phyloP scores from a whole-genome alignment of 495 filamentous ascomycete genomes.

The Xylaria nigripes region DNA sequence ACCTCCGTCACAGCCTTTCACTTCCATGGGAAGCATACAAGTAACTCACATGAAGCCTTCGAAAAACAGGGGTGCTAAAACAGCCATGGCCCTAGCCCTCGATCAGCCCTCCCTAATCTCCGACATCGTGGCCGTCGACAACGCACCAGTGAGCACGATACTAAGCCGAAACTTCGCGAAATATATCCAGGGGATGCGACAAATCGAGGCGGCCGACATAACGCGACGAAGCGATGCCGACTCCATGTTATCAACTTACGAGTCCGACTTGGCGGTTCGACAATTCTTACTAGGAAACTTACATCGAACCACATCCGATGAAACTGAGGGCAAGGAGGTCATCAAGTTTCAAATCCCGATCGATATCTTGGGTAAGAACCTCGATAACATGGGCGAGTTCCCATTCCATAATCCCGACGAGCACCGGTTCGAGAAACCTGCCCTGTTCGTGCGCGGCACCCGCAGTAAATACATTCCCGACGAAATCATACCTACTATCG shows the following conservation, averaged over 20 bases:
- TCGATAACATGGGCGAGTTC: slow-evolving; percentile 69
- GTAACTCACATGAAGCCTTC: background rate
- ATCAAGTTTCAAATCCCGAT: slow-evolving; percentile 43
- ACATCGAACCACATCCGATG: slow-evolving; percentile 33
- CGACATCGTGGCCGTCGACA: slow-evolving; percentile 78
- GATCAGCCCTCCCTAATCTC: slow-evolving; percentile 53
- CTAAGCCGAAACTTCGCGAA: slow-evolving; percentile 66
- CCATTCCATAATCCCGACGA: slow-evolving; percentile 61
- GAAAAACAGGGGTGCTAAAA: slow-evolving; percentile 76
- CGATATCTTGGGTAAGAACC: slow-evolving; percentile 24
- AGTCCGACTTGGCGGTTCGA: slow-evolving; percentile 65
- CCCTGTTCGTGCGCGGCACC: slow-evolving; percentile 77
- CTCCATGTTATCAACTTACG: slow-evolving; percentile 67
- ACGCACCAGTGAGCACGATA: slow-evolving; percentile 74
- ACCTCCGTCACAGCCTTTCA: background rate
- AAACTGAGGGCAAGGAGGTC: background rate
- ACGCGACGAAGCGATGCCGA: slow-evolving; percentile 70
- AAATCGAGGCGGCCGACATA: slow-evolving; percentile 59
- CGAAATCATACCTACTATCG: slow-evolving; percentile 78
- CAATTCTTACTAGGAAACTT: slow-evolving; percentile 95
- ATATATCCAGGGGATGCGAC: slow-evolving; percentile 80
- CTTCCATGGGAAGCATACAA: background rate
- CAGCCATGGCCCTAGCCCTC: slow-evolving; percentile 82
- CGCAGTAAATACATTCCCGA: slow-evolving; percentile 79
- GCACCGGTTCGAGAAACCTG: slow-evolving; percentile 61